phyloP scores from a whole-genome alignment of 2,329 filamentous ascomycete species.

The Dactylella cylindrospora region DNA sequence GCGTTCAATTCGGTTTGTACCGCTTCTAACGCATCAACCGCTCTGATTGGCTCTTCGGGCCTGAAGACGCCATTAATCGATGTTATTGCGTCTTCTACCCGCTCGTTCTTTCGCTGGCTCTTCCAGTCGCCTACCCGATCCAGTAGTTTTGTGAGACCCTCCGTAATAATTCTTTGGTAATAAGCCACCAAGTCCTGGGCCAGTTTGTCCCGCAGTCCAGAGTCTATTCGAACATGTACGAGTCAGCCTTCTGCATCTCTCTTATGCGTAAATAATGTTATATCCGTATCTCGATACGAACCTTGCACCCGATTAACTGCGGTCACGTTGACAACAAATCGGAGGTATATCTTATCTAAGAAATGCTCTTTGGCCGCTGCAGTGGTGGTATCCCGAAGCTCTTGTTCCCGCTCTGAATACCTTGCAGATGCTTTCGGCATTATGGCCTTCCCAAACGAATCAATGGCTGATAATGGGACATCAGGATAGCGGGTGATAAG shows the following conservation, averaged over 20 bases:
- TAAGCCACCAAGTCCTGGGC: slow-evolving; percentile 28
- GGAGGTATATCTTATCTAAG: slow-evolving; percentile 30
- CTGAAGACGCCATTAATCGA: slow-evolving; percentile 5
- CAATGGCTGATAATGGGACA: slow-evolving; percentile 10
- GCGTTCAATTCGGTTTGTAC: slow-evolving; percentile 16
- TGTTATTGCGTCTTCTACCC: slow-evolving; percentile 24
- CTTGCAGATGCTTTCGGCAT: slow-evolving; percentile 8
- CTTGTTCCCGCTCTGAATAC: slow-evolving; percentile 14
- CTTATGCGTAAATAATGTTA: neutral
- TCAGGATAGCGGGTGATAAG: slow-evolving; percentile 1
- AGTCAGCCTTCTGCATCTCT: slow-evolving; percentile 3
- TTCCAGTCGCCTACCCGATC: slow-evolving; percentile 27
- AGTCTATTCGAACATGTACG: slow-evolving; percentile 7
- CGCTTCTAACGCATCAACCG: slow-evolving; percentile 7
- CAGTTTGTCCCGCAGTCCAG: slow-evolving; percentile 31
- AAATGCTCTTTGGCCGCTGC: slow-evolving; percentile 15
- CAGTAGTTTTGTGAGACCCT: slow-evolving; percentile 23
- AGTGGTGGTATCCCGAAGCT: slow-evolving; percentile 24
- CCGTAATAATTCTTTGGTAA: slow-evolving; percentile 24
- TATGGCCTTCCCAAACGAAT: slow-evolving; percentile 19
- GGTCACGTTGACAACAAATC: slow-evolving; percentile 17
- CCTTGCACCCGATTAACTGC: slow-evolving; percentile 20
- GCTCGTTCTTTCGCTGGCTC: slow-evolving; percentile 24
- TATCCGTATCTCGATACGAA: neutral
- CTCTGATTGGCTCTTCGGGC: slow-evolving; percentile 7